Evolutionary conservation across 1,139 yeast species (phyloP).

Genomic region (Pichia sp.): DNA sequence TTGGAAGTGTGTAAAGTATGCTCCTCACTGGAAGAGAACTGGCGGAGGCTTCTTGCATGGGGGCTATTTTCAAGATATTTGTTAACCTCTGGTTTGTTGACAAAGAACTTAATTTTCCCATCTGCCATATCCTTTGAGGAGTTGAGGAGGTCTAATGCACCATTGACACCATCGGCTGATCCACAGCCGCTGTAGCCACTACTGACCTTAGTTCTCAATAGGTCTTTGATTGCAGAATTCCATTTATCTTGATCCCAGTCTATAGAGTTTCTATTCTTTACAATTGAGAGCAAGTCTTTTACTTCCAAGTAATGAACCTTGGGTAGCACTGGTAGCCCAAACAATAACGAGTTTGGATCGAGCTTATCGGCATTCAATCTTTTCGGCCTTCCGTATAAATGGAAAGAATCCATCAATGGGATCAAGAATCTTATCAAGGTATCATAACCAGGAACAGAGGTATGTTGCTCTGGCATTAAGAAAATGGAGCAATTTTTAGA

Average conservation of each 20-base stretch:
- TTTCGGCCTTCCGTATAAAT: conserved; percentile 86
- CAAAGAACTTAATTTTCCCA: conserved; percentile 16
- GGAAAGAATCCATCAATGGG: conserved; percentile 82
- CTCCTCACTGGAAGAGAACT: conserved; percentile 24
- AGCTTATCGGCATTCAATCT: conserved; percentile 82
- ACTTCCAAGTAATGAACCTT: conserved; percentile 74
- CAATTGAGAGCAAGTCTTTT: conserved; percentile 46
- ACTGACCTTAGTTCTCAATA: conserved; percentile 59
- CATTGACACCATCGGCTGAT: conserved; percentile 54
- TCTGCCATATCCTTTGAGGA: conserved; percentile 28
- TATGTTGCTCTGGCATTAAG: conserved; percentile 92
- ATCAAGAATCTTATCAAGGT: conserved; percentile 83
- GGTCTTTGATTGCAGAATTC: conserved; percentile 58
- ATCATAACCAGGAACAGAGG: conserved; percentile 91
- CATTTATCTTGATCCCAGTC: conserved; percentile 70
- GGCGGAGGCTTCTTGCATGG: conserved; percentile 3
- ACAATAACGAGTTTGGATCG: conserved; percentile 73
- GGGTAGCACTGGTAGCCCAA: conserved; percentile 90
- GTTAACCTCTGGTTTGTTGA: conserved; percentile 15
- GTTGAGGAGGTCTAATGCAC: conserved; percentile 49
- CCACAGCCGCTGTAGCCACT: conserved; percentile 87
- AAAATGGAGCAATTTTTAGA: conserved; percentile 79
- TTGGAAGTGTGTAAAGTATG: conserved; percentile 10
- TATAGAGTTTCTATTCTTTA: conserved; percentile 35
- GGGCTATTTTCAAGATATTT: conserved; percentile 15